Evolutionary conservation across 1,139 yeast species (phyloP).

Genomic region (Geotrichum citri-aurantii): DNA sequence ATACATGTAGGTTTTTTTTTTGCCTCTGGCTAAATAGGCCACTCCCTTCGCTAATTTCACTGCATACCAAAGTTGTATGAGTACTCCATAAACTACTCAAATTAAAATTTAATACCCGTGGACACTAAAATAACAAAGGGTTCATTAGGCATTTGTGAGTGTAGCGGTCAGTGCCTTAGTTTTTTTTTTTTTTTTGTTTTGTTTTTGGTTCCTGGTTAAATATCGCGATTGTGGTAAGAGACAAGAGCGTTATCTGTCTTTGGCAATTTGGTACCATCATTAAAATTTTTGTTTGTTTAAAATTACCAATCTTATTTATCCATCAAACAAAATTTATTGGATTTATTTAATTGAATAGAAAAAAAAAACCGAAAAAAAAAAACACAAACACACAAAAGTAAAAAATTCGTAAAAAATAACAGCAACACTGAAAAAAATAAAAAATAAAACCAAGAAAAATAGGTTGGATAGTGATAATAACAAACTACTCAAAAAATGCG

Average conservation of each 20-base stretch:
- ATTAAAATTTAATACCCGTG: no score
- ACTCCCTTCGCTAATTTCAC: no score
- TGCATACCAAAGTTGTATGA: no score
- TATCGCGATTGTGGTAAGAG: not conserved
- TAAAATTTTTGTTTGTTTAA: no score
- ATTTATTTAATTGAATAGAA: no score
- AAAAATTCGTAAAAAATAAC: not conserved
- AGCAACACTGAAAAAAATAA: not conserved
- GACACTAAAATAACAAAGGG: not conserved
- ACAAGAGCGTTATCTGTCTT: not conserved
- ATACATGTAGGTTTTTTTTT: no score
- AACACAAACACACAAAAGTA: not conserved
- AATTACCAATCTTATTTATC: not conserved
- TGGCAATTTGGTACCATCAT: no score
- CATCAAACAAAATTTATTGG: not conserved
- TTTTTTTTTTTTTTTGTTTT: not conserved
- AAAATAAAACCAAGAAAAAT: not conserved
- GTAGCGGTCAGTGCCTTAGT: no score
- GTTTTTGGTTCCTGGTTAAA: not conserved
- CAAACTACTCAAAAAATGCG: not conserved
- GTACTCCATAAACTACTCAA: no score
- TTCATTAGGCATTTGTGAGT: not conserved
- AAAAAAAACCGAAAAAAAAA: not conserved
- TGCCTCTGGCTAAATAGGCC: no score
- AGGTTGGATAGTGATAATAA: not conserved